A percentile compares a stretch with the other conserved stretches of the same genome.
Conservation (phyloP, 2,329 filamentous ascomycete genomes). For the Atkinsonella hypoxylon region DNA sequence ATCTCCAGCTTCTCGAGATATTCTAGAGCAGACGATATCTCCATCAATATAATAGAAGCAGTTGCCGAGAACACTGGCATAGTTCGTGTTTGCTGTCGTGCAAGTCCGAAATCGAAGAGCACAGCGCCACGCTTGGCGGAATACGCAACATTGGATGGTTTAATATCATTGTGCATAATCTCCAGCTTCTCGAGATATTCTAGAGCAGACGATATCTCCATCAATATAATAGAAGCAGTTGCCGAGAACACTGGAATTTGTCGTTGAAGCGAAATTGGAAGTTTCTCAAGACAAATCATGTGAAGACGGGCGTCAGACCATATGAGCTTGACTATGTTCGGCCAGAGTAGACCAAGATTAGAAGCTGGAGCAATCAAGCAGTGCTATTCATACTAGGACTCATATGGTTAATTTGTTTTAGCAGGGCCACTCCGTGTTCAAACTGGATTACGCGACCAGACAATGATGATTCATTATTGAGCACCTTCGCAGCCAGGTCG, state of each 20-base stretch:
- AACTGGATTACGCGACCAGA: background rate
- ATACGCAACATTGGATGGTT: conserved; percentile 9
- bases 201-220: conserved; percentile 12
- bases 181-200: conserved; percentile 3
- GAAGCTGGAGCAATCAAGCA: background rate
- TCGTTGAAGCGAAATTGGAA: background rate
- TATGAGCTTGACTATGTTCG: background rate
- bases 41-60: background rate
- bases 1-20: conserved; percentile 5
- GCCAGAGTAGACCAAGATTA: background rate
- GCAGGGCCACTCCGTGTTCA: background rate
- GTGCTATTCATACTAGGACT: background rate
- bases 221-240: background rate
- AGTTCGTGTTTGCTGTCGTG: background rate
- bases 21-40: conserved; percentile 13
- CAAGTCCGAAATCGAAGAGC: conserved; percentile 8
- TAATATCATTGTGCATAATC: conserved; percentile 11
- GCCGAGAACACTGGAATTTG: background rate
- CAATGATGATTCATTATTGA: background rate
- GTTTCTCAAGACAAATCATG: background rate
- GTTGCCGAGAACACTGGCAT: background rate
- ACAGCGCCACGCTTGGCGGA: conserved; percentile 6
- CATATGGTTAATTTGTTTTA: background rate
- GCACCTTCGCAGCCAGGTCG: background rate
- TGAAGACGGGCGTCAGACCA: background rate